phyloP scores from a whole-genome alignment of 2,329 filamentous ascomycete species.

The Annulohypoxylon truncatum region DNA sequence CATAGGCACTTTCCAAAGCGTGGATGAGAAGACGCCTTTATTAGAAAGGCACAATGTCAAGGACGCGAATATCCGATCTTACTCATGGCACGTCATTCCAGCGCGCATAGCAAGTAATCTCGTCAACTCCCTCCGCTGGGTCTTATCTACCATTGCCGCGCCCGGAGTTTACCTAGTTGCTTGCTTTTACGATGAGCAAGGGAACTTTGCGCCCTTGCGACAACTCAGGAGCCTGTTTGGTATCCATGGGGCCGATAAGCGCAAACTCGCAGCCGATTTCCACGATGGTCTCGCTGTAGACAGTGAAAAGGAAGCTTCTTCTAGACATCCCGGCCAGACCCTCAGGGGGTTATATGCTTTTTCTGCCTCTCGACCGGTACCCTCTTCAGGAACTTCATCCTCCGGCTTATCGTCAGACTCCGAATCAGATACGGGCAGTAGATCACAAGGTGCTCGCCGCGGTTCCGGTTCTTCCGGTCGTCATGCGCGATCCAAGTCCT shows the following conservation, averaged over 20 bases:
- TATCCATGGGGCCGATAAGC: conserved; percentile 53
- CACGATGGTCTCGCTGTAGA: conserved; percentile 47
- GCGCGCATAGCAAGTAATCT: conserved; percentile 77
- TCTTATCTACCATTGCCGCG: conserved; percentile 81
- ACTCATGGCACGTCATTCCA: conserved; percentile 69
- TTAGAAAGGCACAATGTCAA: conserved; percentile 56
- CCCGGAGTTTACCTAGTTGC: conserved; percentile 86
- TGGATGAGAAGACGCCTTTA: conserved; percentile 78
- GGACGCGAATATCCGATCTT: conserved; percentile 53
- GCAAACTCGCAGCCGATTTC: conserved; percentile 62
- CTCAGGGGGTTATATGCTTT: conserved; percentile 43
- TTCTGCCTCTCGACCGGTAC: conserved; percentile 41
- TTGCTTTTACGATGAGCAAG: conserved; percentile 84
- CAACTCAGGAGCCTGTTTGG: conserved; percentile 76
- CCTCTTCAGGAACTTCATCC: conserved; percentile 65
- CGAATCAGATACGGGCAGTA: conserved; percentile 67
- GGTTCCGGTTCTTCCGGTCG: conserved; percentile 51
- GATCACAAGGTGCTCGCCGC: conserved; percentile 47
- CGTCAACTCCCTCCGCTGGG: conserved; percentile 79
- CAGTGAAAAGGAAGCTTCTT: conserved; percentile 48
- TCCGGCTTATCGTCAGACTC: conserved; percentile 78
- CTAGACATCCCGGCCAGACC: conserved; percentile 45
- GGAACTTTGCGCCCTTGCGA: conserved; percentile 80
- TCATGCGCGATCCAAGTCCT: conserved; percentile 73
- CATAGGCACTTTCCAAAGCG: conserved; percentile 42